A percentile compares a stretch with the other conserved stretches of the same genome.
These are phyloP conservation scores for Fusarium phyllophilum DNA, from an alignment of 2,329 filamentous ascomycete species.

Conservation along the genomic window DNA sequence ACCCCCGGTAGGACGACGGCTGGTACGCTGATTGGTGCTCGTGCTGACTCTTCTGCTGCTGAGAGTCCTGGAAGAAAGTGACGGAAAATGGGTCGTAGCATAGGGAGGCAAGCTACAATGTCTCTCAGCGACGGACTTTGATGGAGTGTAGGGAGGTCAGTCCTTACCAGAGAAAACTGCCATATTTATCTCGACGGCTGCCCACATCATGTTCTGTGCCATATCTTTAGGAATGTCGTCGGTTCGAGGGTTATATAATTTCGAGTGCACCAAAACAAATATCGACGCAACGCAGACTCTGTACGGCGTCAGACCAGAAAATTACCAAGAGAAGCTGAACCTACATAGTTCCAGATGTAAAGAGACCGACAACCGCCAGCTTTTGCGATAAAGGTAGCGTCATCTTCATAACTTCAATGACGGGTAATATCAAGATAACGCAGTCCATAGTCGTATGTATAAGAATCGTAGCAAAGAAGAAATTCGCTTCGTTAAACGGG, in stretches of 20 bases:
- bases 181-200: slow-evolving; percentile 36
- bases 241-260: slow-evolving; percentile 20
- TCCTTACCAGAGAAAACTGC: slow-evolving; percentile 31
- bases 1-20: neutral
- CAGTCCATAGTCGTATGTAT: slow-evolving; percentile 44
- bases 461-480: slow-evolving; percentile 48
- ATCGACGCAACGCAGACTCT: slow-evolving; percentile 35
- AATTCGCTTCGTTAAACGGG: slow-evolving; percentile 44
- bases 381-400: slow-evolving; percentile 7
- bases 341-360: slow-evolving; percentile 20
- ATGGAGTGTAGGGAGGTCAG: accelerated
- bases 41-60: neutral
- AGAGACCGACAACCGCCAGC: slow-evolving; percentile 17
- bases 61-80: neutral
- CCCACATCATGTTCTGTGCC: slow-evolving; percentile 27
- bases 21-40: neutral
- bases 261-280: slow-evolving; percentile 21
- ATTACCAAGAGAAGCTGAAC: accelerated
- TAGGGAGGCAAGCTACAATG: slow-evolving; percentile 5
- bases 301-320: neutral
- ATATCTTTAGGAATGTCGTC: slow-evolving; percentile 27
- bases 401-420: slow-evolving; percentile 31
- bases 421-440: slow-evolving; percentile 8
- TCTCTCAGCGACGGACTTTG: accelerated
- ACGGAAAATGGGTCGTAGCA: slow-evolving; percentile 21